Evolutionary conservation across 2,329 filamentous ascomycete genomes (phyloP).

Genomic region (Macroventuria anomochaeta): DNA sequence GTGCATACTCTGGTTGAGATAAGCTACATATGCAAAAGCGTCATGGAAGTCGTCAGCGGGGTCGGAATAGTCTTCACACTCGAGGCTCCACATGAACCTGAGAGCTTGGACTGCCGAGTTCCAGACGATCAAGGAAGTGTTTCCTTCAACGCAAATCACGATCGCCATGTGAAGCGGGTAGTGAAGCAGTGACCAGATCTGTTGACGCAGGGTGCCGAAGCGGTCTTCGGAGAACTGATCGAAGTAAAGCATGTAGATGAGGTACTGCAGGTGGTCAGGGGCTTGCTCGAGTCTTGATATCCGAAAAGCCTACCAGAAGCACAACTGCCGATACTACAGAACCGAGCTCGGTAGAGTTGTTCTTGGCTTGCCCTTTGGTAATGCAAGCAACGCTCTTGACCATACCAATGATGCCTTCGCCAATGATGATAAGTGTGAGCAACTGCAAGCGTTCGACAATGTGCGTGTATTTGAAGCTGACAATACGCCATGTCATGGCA

Average conservation of each 20-base stretch:
- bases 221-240: conserved; percentile 57
- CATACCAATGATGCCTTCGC: conserved; percentile 66
- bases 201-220: conserved; percentile 61
- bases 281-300: background rate
- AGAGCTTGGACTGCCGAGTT: conserved; percentile 33
- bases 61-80: conserved; percentile 20
- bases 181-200: conserved; percentile 62
- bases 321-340: conserved; percentile 30
- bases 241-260: conserved; percentile 68
- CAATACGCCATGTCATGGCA: conserved; percentile 53
- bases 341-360: conserved; percentile 29
- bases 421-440: conserved; percentile 68
- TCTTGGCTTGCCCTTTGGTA: conserved; percentile 26
- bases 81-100: conserved; percentile 28
- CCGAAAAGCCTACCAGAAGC: conserved; percentile 16
- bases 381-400: conserved; percentile 47
- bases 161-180: conserved; percentile 67
- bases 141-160: conserved; percentile 65
- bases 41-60: conserved; percentile 24
- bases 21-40: conserved; percentile 12
- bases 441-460: conserved; percentile 65
- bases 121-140: conserved; percentile 34
- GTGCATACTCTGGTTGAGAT: conserved; percentile 31
- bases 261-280: conserved; percentile 34
- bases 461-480: conserved; percentile 66